Base-by-base conservation (phyloP, 306 rosid genomes). In the Hippophae rhamnoides region DNA sequence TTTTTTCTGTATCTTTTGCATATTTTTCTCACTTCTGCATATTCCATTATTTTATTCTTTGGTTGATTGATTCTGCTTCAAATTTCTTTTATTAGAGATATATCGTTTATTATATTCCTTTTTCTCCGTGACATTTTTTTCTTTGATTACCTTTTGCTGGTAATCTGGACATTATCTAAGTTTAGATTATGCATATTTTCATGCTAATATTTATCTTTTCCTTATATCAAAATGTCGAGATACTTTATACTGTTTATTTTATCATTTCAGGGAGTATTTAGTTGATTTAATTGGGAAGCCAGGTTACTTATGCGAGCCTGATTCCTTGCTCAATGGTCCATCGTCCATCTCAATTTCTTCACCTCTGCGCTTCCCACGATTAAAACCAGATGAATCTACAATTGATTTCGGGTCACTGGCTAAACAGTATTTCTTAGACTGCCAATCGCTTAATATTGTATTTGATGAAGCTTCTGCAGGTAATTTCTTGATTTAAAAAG, bases 261-360 rank as follows among this genome's bases (percentile, higher is more conserved):
- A 54, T 65, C 13, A 67, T 72, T 79, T 47, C 82, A 93, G 99
- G 89, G 99, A 93, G 78, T 84, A 78, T 78, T 73, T 84, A 57
- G 89, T 93, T 47, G 99, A 93, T 80, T 86, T 93, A 68, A 77
- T 93, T 72, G 94, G 82, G 75, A 79, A 74, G 62, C 99, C 99
- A 66, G 99, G 99, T 70, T n/a, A 54, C 75, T 78, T 93, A 67
- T 70, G 77, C 12, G 95, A 79, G 79, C 99, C 97, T 45, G 87
- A 89, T 86, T 93, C 99, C 71, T 63, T 89, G 83, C 87, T 88
- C 81, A 93, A 93, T 60, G 99, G 99, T 64, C 99, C 99, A 68
- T 89, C 94, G 57, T 86, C 99, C 87, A 86, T 93, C 81, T 82
- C 82, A 72, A 80, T 93, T 79, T 89, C 90, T 76, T 93, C 99